A percentile compares a stretch with the other conserved stretches of the same genome.
phyloP scores from a whole-genome alignment of 1,284 basidiomycete genomes.

The Trichosporon sp. region DNA sequence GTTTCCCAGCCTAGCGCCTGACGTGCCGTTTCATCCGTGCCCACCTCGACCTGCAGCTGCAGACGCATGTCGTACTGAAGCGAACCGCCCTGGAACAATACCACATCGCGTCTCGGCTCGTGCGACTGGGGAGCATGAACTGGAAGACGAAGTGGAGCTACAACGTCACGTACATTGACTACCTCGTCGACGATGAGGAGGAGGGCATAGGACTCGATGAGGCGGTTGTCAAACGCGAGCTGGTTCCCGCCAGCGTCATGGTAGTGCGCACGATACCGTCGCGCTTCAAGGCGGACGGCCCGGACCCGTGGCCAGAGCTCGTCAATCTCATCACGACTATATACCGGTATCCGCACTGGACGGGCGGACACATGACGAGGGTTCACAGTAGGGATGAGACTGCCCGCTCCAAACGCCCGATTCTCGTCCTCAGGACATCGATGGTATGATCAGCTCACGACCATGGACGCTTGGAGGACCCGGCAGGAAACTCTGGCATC shows the following conservation, averaged over 20 bases:
- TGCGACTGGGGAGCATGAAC: not conserved
- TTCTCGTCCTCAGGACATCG: not conserved
- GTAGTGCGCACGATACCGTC: not conserved
- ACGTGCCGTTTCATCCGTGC: not conserved
- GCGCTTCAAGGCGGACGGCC: not conserved
- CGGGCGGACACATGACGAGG: not conserved
- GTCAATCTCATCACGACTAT: not conserved
- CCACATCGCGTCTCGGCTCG: not conserved
- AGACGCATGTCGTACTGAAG: not conserved
- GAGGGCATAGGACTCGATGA: not conserved
- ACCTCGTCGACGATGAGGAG: not conserved
- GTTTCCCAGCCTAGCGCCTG: not conserved
- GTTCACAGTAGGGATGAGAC: not conserved
- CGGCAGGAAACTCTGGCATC: not conserved
- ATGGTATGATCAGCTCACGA: not conserved
- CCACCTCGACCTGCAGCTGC: not conserved
- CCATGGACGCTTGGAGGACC: not conserved
- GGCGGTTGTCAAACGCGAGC: not conserved
- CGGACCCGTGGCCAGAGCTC: not conserved
- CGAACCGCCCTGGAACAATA: not conserved
- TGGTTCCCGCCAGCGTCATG: not conserved
- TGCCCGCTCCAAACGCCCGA: not conserved
- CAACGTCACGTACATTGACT: not conserved
- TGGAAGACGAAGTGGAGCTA: not conserved
- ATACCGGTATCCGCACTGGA: not conserved